Base-by-base conservation (phyloP, 441 rosid species). In the Croton laevigatus region DNA sequence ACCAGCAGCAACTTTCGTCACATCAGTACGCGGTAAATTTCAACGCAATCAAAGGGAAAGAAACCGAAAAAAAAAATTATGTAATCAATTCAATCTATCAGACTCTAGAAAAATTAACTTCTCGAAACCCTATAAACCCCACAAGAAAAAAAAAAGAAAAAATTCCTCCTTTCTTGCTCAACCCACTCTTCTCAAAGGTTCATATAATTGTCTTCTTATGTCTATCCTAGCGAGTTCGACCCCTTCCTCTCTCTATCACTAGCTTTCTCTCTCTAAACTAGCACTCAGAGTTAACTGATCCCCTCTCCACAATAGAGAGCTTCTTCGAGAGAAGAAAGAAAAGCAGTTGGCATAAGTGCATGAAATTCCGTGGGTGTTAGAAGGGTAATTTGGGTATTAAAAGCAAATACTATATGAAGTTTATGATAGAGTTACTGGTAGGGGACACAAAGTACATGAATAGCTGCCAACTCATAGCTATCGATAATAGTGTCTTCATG, bases 351-450 rank as follows among this genome's bases (percentile, higher is more conserved):
- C 34, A 22, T 13, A 12, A 20, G 45, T 36, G 62, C 48, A 58
- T 73, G 87, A 72, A 65, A 71, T 79, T 82, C 40, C 58, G 74
- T 59, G 66, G 67, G 75, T 62, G 53, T 59, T 71, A 6, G 14
- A 55, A 78, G 90, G 94, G 83, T 59, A 83, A 12, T 73, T 81
- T 70, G 17, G 89, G 74, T 27, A 79, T 60, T 66, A 36, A 3
- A 36, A 2, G 40, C 27, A 1, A 46, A 6, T 14, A n/a, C n/a
- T 49, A 34, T 52, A n/a, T 59, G 49, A 13, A 0, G 59, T 27
- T 4, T 53, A 32, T 45, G 63, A 44, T 73, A 68, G 11, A 34
- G 32, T 53, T 11, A 73, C 74, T 12, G 0, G 3, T 3, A 0
- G 60, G 48, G 68, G 64, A 68, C 34, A 37, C 27, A 62, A 51